Percentiles rank a stretch among this genome's conserved stretches.
phyloP scores from a whole-genome alignment of 1,284 basidiomycete species.

The Ceratobasidium sp. region DNA sequence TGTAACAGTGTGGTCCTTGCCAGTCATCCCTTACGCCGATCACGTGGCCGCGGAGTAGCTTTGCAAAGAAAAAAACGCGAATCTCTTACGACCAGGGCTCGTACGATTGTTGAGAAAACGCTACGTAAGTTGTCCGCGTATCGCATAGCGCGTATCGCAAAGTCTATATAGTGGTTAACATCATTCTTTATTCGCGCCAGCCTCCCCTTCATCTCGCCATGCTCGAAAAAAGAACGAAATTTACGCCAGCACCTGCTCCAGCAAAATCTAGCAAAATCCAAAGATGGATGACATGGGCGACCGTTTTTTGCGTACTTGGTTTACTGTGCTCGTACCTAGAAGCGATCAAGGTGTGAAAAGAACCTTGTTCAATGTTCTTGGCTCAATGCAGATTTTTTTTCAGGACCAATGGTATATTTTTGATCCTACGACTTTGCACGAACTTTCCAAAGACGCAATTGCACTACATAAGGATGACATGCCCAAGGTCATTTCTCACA shows the following conservation, averaged over 20 bases:
- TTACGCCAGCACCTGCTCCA: slow-evolving; percentile 16
- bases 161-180: background rate
- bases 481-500: slow-evolving; percentile 76
- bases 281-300: slow-evolving; percentile 34
- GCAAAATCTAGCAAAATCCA: slow-evolving; percentile 24
- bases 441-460: slow-evolving; percentile 77
- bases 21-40: background rate
- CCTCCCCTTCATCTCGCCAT: background rate
- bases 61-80: background rate
- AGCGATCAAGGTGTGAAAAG: slow-evolving; percentile 62
- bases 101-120: slow-evolving; percentile 15
- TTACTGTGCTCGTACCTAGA: slow-evolving; percentile 63
- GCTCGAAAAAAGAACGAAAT: slow-evolving; percentile 29
- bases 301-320: slow-evolving; percentile 49
- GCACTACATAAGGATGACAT: slow-evolving; percentile 69
- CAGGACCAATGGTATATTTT: slow-evolving; percentile 75
- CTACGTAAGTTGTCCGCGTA: background rate
- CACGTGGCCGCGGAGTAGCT: slow-evolving; percentile 20
- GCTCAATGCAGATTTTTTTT: slow-evolving; percentile 45
- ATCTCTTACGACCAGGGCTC: background rate
- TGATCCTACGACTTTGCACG: slow-evolving; percentile 70
- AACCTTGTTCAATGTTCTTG: slow-evolving; percentile 57
- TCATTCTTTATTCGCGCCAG: background rate
- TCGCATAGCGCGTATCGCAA: background rate
- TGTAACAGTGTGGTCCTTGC: background rate